phyloP scores from a whole-genome alignment of 2,329 filamentous ascomycete genomes.

The Claviceps maximensis region DNA sequence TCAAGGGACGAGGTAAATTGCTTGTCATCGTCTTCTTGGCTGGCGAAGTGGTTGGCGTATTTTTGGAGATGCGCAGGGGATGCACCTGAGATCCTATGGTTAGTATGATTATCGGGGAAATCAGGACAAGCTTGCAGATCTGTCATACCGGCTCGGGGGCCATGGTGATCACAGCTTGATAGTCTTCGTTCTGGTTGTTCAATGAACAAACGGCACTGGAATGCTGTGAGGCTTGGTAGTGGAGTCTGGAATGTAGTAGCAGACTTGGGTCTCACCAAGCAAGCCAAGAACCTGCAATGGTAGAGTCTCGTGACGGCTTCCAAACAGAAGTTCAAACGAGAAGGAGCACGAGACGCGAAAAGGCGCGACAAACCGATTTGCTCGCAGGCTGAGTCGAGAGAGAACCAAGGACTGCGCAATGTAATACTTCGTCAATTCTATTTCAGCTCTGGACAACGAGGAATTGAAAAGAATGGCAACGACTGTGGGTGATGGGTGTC shows the following conservation, averaged over 20 bases:
- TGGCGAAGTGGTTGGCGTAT: constrained; percentile 43
- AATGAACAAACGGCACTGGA: constrained; percentile 12
- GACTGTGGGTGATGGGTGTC: neutral
- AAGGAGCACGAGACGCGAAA: neutral
- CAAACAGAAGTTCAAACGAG: neutral
- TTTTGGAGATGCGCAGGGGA: constrained; percentile 69
- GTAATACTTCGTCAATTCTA: neutral
- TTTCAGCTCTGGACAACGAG: neutral
- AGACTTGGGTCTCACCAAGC: neutral
- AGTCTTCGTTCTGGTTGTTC: constrained; percentile 8
- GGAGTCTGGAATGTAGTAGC: constrained; percentile 17
- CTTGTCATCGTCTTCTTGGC: constrained; percentile 48
- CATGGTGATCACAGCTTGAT: constrained; percentile 18
- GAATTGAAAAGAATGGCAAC: neutral
- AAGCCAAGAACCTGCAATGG: neutral
- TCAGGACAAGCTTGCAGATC: constrained; percentile 7
- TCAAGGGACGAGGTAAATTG: constrained; percentile 59
- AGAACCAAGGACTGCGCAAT: neutral
- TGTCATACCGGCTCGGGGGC: constrained; percentile 25
- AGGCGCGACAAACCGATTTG: neutral
- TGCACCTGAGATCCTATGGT: constrained; percentile 41
- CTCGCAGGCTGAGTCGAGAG: neutral
- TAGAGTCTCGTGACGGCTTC: neutral
- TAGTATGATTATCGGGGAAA: constrained; percentile 1
- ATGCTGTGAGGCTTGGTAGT: constrained; percentile 14